A percentile compares a stretch with the other conserved stretches of the same genome.
Evolutionary conservation across 1,139 yeast genomes (phyloP).

Genomic region (Diutina catenulata): DNA sequence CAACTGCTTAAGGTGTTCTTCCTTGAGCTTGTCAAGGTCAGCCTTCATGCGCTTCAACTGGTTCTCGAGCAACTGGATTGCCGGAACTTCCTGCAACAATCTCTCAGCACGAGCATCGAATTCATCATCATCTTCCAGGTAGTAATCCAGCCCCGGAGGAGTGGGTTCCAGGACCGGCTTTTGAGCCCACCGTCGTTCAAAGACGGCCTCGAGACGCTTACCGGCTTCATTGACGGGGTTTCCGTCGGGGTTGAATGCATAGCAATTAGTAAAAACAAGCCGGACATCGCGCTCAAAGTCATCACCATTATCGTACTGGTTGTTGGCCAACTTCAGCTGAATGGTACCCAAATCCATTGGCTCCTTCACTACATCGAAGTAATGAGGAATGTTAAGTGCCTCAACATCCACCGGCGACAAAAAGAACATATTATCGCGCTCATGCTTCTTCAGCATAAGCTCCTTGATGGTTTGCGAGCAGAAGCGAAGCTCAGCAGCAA

Average conservation of each 20-base stretch:
- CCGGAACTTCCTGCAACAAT: slow-evolving; percentile 64
- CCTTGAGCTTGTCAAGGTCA: slow-evolving; percentile 74
- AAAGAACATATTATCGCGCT: slow-evolving; percentile 78
- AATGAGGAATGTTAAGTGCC: slow-evolving; percentile 85
- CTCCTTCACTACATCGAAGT: slow-evolving; percentile 68
- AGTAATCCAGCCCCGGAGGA: slow-evolving; percentile 26
- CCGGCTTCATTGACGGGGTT: slow-evolving; percentile 96
- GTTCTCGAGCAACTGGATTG: slow-evolving; percentile 78
- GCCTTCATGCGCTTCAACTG: slow-evolving; percentile 78
- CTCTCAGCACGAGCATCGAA: slow-evolving; percentile 43
- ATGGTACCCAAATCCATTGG: slow-evolving; percentile 96
- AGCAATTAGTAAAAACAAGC: slow-evolving; percentile 80
- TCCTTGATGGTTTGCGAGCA: slow-evolving; percentile 79
- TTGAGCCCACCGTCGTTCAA: slow-evolving; percentile 82
- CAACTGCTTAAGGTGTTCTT: slow-evolving; percentile 50
- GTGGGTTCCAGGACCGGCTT: slow-evolving; percentile 68
- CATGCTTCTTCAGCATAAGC: slow-evolving; percentile 71
- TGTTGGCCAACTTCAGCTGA: slow-evolving; percentile 67
- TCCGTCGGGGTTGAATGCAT: slow-evolving; percentile 87
- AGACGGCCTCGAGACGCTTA: slow-evolving; percentile 73
- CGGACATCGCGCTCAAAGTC: slow-evolving; percentile 78
- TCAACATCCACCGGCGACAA: slow-evolving; percentile 92
- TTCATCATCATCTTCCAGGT: slow-evolving; percentile 53
- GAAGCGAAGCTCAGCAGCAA: slow-evolving; percentile 79
- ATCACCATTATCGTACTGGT: slow-evolving; percentile 81